Base-by-base conservation (phyloP, 164 flowering plant species). In the Chimonanthus salicifolius region DNA sequence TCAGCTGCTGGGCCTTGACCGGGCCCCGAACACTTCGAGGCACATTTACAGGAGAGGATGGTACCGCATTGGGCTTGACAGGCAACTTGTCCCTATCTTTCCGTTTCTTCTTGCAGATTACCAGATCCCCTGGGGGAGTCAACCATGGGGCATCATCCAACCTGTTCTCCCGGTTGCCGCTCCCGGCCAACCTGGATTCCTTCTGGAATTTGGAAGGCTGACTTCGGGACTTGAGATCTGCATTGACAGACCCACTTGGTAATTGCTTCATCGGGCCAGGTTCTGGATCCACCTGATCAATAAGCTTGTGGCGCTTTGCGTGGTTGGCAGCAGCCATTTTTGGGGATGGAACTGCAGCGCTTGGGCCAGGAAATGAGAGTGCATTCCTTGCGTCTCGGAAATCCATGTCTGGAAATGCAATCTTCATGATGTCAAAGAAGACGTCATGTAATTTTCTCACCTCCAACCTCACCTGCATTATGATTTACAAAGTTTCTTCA, bases 31-130 rank as follows among this genome's bases (percentile, higher is more conserved):
- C 73, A 45, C 62, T 45, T 33, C 89, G 91, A 62, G 79, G 79
- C 66, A 77, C 46, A 64, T 83, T 80, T 0, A 87, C 82, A 0
- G 94, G 98, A 48, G 94, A 90, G 13, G 82, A 85, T 5, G 92
- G 92, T 15, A 89, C 88, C 21, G 81, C 72, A 71, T 97, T 87
- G 0, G 88, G 62, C 78, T 88, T 91, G 49, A 76, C 58, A 33
- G 71, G 80, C 3, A 75, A 76, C 79, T 96, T 96, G 49, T 96
- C 98, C 80, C 98, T 78, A 65, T 96, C 99, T 74, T 94, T 96
- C 79, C 99, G 88, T 81, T 86, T 96, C 85, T 92, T 94, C 86
- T 96, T 96, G 90, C 97, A 89, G 54, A 91, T 87, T 50, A 96
- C 99, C 48, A 96, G 86, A 48, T 96, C 98, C 3, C 99, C 98